Base-by-base conservation (phyloP, 2,329 filamentous ascomycete genomes). In the Hypoxylon sp. region DNA sequence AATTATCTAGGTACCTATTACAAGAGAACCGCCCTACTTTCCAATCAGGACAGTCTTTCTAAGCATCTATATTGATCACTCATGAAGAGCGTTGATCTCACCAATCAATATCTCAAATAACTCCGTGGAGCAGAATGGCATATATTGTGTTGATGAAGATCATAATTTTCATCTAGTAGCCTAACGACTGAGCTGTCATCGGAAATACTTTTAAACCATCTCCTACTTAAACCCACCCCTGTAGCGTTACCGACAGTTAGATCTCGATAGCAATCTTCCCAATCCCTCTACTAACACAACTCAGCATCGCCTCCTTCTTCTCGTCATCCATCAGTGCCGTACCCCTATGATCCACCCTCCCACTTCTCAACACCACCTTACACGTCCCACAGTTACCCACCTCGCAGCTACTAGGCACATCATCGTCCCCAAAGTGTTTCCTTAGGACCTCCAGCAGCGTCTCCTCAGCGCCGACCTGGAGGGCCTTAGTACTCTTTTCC, bases 321-420 rank as follows among this genome's bases (percentile, higher is more conserved):
- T 87, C 85, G 9, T 82, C 82, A 0, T 81, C 79, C 55, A 75
- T 72, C 14, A 87, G 75, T 5, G 82, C 84, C 4, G 82, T 82
- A 4, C 85, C 85, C 52, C 84, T 76, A 71, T 87, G 85, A 19
- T 85, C 80, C 1, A 86, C 82, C 32, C 74, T 71, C 0, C 85
- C 85, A 2, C 73, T 71, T 70, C 73, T 80, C 34, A 87, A 67
- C 1, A 57, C 70, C 17, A 87, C 75, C 72, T 79, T 83, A 73
- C 85, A 87, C 2, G 85, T 87, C 0, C 83, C 85, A 57, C 85
- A 87, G 65, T 86, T 87, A 0, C 85, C 85, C 1, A 85, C 85
- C 70, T 85, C 82, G 69, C 85, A 88, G 67, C 83, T 85, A 14
- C 82, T 85, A 0, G 82, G 76, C 1, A 85, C 75, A 4, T 81